Percentiles rank a stretch among this genome's conserved stretches.
These are phyloP conservation scores for Flaveria sonorensis DNA, from an alignment of 129 eudicot species.

Conservation along the genomic window DNA sequence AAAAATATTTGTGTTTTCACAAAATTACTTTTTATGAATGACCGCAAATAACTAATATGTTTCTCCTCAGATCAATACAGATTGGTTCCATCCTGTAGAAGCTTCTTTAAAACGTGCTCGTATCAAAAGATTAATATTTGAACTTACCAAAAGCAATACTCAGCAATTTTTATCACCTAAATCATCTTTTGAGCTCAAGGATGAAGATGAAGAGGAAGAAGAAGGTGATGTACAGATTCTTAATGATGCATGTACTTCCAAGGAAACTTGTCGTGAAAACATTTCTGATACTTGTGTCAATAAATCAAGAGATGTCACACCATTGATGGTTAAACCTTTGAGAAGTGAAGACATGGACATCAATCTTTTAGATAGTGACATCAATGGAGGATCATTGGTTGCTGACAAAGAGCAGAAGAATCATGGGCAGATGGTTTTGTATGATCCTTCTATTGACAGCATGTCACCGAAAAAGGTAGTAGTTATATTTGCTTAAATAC, in stretches of 20 bases:
- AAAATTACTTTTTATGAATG: not conserved
- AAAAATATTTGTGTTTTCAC: not conserved
- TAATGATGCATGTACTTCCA: conserved; percentile 21
- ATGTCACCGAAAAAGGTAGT: conserved; percentile 54
- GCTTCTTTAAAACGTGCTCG: conserved; percentile 67
- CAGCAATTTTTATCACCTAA: conserved; percentile 24
- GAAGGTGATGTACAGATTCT: conserved; percentile 32
- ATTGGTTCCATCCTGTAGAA: conserved; percentile 70
- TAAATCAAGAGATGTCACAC: conserved; percentile 4
- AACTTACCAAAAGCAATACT: conserved; percentile 36
- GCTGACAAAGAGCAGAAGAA: conserved; percentile 28
- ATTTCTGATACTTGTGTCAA: conserved; percentile 9
- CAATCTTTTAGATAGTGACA: conserved; percentile 9
- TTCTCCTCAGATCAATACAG: conserved; percentile 46
- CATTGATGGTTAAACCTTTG: conserved; percentile 30
- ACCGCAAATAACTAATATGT: conserved; percentile 23
- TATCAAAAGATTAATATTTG: conserved; percentile 50
- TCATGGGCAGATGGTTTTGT: conserved; percentile 32
- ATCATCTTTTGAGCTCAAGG: conserved; percentile 31
- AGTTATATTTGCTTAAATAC: conserved; percentile 1
- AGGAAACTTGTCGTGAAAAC: conserved; percentile 25
- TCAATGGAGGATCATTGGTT: conserved; percentile 22
- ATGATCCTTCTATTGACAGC: conserved; percentile 24
- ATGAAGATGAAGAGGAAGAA: conserved; percentile 27
- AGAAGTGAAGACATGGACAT: conserved; percentile 31